These are phyloP conservation scores for Plasmodium cynomolgi DNA, from an alignment of 169 alveolate species.

Conservation along the genomic window DNA sequence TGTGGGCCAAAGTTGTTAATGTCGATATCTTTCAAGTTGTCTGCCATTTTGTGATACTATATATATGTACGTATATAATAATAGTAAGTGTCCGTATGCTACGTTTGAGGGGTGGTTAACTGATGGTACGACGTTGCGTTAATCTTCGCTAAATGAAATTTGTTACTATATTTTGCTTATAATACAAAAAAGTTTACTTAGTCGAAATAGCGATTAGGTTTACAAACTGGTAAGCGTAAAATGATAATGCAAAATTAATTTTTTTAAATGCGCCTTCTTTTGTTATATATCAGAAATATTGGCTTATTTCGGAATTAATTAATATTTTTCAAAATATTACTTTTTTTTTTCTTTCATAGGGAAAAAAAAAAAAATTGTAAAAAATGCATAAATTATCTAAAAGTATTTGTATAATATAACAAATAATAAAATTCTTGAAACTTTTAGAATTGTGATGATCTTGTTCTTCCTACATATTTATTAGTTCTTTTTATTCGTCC, in stretches of 20 bases:
- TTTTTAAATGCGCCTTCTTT: background rate
- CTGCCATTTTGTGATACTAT: background rate
- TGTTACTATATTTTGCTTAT: background rate
- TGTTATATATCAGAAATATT: background rate
- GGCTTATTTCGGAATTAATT: background rate
- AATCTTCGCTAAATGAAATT: background rate
- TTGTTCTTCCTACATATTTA: background rate
- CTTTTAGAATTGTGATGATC: background rate
- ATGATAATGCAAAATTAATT: background rate
- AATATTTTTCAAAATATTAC: background rate
- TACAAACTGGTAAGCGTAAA: background rate
- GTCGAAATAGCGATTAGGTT: background rate
- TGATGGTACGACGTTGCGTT: background rate
- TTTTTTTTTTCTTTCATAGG: background rate
- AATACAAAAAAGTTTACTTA: background rate
- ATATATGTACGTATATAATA: background rate
- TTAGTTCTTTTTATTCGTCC: background rate
- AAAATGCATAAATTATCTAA: background rate
- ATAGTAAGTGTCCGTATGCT: background rate
- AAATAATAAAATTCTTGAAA: background rate
- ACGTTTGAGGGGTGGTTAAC: background rate
- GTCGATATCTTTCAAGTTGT: background rate
- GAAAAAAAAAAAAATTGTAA: background rate
- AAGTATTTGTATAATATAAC: background rate
- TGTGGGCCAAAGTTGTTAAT: background rate